These are phyloP conservation scores for Zygosaccharomyces pseudobailii DNA, from an alignment of 1,139 yeast genomes.

Conservation along the genomic window DNA sequence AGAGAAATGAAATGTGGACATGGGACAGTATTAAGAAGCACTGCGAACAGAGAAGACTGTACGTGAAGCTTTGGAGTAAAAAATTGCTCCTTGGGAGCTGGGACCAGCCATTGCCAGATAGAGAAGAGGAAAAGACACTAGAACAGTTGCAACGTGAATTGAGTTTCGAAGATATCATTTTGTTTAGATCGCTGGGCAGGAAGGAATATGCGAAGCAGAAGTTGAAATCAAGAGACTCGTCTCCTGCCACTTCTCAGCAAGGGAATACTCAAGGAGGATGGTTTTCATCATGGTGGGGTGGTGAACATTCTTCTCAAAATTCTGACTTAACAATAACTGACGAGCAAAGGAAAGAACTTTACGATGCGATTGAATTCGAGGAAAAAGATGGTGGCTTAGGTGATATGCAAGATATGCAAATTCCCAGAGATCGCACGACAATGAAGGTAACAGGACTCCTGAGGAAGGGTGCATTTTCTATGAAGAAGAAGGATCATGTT, in stretches of 20 bases:
- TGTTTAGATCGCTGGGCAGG: slow-evolving; percentile 79
- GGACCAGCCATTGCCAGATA: slow-evolving; percentile 26
- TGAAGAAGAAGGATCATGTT: slow-evolving; percentile 40
- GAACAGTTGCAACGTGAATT: slow-evolving; percentile 54
- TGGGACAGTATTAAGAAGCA: slow-evolving; percentile 78
- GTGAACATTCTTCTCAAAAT: slow-evolving; percentile 25
- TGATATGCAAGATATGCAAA: slow-evolving; percentile 55
- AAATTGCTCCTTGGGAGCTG: slow-evolving; percentile 38
- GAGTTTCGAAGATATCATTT: slow-evolving; percentile 72
- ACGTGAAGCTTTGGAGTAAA: slow-evolving; percentile 66
- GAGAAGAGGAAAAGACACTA: slow-evolving; percentile 40
- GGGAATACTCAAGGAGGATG: slow-evolving; percentile 39
- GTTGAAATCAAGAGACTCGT: slow-evolving; percentile 20
- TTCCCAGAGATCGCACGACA: slow-evolving; percentile 70
- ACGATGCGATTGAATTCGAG: slow-evolving; percentile 90
- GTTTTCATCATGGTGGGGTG: slow-evolving; percentile 61
- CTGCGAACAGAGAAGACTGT: slow-evolving; percentile 65
- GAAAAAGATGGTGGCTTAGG: slow-evolving; percentile 54
- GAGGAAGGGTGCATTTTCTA: slow-evolving; percentile 70
- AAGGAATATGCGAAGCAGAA: slow-evolving; percentile 58
- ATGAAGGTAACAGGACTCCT: slow-evolving; percentile 64
- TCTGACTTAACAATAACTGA: slow-evolving; percentile 47
- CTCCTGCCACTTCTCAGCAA: slow-evolving; percentile 18
- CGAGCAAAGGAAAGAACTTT: slow-evolving; percentile 75
- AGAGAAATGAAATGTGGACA: slow-evolving; percentile 74